Conservation (phyloP, 2,329 filamentous ascomycete species). For the Botryosphaeria dothidea region DNA sequence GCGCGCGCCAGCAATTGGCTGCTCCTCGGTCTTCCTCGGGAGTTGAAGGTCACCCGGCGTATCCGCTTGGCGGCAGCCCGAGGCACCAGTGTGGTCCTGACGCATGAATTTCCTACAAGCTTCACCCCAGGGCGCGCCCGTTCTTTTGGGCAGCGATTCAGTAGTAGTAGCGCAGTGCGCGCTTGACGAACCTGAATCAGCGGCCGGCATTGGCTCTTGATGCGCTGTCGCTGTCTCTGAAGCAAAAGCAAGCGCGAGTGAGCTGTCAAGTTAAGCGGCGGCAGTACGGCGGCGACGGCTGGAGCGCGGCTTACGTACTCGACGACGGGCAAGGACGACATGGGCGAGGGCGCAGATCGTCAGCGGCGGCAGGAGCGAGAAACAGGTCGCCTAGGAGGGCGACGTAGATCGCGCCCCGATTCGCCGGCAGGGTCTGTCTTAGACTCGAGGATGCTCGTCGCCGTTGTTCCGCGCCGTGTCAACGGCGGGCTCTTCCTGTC, state of each 20-base stretch:
- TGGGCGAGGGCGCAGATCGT: not conserved
- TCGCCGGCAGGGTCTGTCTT: slow-evolving; percentile 4
- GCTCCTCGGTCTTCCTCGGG: not conserved
- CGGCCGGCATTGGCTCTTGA: slow-evolving; percentile 4
- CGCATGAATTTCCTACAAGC: slow-evolving; percentile 7
- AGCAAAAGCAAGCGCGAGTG: not conserved
- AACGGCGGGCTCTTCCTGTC: not conserved
- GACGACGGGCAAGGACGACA: not conserved
- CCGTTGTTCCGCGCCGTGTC: slow-evolving; percentile 11
- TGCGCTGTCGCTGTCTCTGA: slow-evolving; percentile 16
- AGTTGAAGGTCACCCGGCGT: slow-evolving; percentile 13
- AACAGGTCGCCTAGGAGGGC: not conserved
- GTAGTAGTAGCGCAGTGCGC: not conserved
- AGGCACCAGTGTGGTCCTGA: slow-evolving; percentile 10
- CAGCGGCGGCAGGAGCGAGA: not conserved
- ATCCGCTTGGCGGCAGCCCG: slow-evolving; percentile 19
- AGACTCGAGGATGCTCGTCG: slow-evolving; percentile 7
- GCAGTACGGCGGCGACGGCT: not conserved
- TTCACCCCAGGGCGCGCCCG: slow-evolving; percentile 8
- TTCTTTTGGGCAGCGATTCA: slow-evolving; percentile 16
- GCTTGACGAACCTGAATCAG: slow-evolving; percentile 19
- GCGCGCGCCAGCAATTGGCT: slow-evolving; percentile 11
- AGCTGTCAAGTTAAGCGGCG: slow-evolving; percentile 7
- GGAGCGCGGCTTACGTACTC: slow-evolving; percentile 12
- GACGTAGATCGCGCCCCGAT: slow-evolving; percentile 9